Base-by-base conservation (phyloP, 352 stramenopile species). In the Stramenopiles sp. region DNA sequence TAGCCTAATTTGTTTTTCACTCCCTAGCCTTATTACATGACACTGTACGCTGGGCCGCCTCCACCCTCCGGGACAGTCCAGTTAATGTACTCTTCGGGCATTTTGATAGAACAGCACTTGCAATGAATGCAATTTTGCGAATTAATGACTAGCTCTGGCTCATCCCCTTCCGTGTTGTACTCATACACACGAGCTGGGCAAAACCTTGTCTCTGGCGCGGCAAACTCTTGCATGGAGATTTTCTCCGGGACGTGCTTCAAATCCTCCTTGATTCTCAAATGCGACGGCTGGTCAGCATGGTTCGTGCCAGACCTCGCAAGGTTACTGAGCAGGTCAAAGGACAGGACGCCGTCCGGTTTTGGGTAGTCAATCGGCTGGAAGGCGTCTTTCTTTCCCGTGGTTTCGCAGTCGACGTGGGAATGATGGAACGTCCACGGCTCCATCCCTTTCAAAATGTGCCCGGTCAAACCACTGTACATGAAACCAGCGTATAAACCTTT, bases 21-120 rank as follows among this genome's bases (percentile, higher is more conserved):
- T n/a, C n/a, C 25, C 68, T 68, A 18, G 30, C 30, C 18, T 73
- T 1, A 1, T 76, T 85, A 91, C 81, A 90, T 89, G 49, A 97
- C 83, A 83, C 96, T 94, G 87, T 99, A 99, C 77, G 94, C 90
- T 75, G 95, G 95, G 77, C 95, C 95, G 75, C 95, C 95, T 74
- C 89, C 94, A 53, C 94, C 94, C 85, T 99, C 94, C 1, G 95
- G 95, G 1, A 99, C 95, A 43, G 93, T 98, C 95, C 95, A 99
- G 63, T 98, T 86, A 82, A 99, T 98, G 83, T 98, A 98, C 83
- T 99, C 92, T 76, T 94, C 79, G 0, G 94, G 94, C 92, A 97
- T 98, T 83, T 99, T 99, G 83, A 99, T 98, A 37, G 90, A 96
- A 82, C 95, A 99, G 83, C 91, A 97, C 82, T 99, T 99, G 86